Evolutionary conservation across 495 filamentous ascomycete genomes (phyloP), one percentile per base, ranked within the genome.

Genomic region (Talaromyces ruber): DNA sequence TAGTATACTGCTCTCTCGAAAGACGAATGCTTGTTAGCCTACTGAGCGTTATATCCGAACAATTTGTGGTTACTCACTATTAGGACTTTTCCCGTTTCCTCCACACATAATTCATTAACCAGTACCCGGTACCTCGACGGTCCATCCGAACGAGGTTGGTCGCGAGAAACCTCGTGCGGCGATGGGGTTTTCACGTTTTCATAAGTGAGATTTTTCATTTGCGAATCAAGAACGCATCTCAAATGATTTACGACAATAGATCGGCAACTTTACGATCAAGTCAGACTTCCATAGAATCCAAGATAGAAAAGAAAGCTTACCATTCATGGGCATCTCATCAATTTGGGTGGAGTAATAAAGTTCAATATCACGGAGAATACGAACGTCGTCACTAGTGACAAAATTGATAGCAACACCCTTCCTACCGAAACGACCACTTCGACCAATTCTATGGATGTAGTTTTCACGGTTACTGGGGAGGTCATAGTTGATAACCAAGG

Each of bases 321-420:
- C 84, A 70, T 98, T 98, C 94, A 98, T 97, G 26, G 94, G 94
- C 94, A 98, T 98, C 82, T 98, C 94, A 70, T 98, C 94, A 65
- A 98, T 98, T 76, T 98, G 94, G 54, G 94, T 98, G 37, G 91
- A 96, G 74, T 97, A 97, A 75, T 95, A 97, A 66, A 92, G 78
- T 74, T 99, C 94, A 68, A 99, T 99, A 69, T 99, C 94, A 66
- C 94, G 86, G 70, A 99, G 82, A 72, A 99, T 99, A 66, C 95
- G 87, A 56, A 99, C 94, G 72, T 99, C 94, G 64, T 99, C 94
- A 70, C 84, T 91, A 1, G 94, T 99, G 61, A 99, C 94, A 65
- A 99, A 99, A 80, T 99, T 99, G 82, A 99, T 99, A 9, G 94
- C 94, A 66, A 99, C 94, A 82, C 94, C 94, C 81, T 99, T 99